Evolutionary conservation across 495 filamentous ascomycete genomes (phyloP).

Genomic region (Wilcoxina mikolae): DNA sequence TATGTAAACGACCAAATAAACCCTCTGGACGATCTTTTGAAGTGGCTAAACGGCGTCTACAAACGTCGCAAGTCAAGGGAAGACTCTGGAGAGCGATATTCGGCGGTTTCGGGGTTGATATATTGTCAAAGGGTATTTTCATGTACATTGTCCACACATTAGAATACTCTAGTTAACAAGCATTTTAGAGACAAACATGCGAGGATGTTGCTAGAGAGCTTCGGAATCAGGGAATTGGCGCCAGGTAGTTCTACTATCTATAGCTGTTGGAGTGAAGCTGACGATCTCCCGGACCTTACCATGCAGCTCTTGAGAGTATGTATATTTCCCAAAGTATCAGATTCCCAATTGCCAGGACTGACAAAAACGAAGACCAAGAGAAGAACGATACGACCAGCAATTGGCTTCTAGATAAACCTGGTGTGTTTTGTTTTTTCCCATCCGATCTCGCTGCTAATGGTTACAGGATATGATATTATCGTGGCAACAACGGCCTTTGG

Average conservation of each 20-base stretch:
- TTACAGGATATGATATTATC: slow-evolving; percentile 71
- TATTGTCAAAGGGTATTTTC: slow-evolving; percentile 51
- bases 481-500: slow-evolving; percentile 92
- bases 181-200: slow-evolving; percentile 45
- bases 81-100: slow-evolving; percentile 37
- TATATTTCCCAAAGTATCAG: too few relatives aligned
- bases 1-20: slow-evolving; percentile 63
- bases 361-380: slow-evolving; percentile 37
- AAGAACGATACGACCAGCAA: slow-evolving; percentile 50
- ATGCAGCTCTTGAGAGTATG: slow-evolving; percentile 44
- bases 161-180: neutral
- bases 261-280: neutral
- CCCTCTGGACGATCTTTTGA: slow-evolving; percentile 51
- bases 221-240: slow-evolving; percentile 46
- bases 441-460: too few relatives aligned
- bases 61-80: slow-evolving; percentile 43
- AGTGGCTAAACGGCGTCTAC: slow-evolving; percentile 60
- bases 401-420: slow-evolving; percentile 59
- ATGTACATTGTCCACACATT: neutral
- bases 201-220: slow-evolving; percentile 56
- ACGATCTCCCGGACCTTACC: slow-evolving; percentile 33
- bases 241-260: slow-evolving; percentile 34
- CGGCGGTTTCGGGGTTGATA: slow-evolving; percentile 69
- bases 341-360: too few relatives aligned
- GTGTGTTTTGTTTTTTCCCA: too few relatives aligned